Percentiles rank a stretch among this genome's conserved stretches.
These are phyloP conservation scores for Punica granatum DNA, from an alignment of 345 rosid species.

Conservation along the genomic window DNA sequence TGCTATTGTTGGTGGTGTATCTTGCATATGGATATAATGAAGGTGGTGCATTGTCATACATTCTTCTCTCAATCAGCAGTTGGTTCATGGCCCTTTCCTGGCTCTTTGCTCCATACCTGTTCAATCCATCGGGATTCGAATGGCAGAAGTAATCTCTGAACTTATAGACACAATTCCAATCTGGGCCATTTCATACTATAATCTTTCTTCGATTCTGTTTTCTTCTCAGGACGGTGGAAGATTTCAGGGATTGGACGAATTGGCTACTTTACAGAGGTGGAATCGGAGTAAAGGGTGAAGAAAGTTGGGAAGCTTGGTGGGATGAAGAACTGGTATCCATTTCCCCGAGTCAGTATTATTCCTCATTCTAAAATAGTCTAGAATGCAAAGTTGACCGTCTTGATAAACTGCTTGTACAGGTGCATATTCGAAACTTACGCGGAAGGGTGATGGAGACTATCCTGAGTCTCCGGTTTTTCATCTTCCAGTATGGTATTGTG, in stretches of 20 bases:
- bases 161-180: not conserved
- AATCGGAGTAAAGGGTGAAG: constrained; percentile 95
- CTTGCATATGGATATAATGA: constrained; percentile 80
- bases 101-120: constrained; percentile 94
- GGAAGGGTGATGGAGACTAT: constrained; percentile 91
- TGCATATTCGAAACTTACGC: constrained; percentile 69
- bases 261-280: constrained; percentile 99
- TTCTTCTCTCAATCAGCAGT: constrained; percentile 87
- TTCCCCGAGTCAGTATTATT: not conserved
- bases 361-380: not conserved
- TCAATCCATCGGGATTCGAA: constrained; percentile 97
- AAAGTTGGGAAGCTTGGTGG: constrained; percentile 99
- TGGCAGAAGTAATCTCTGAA: constrained; percentile 81
- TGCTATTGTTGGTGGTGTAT: constrained; percentile 66
- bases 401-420: constrained; percentile 33
- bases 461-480: constrained; percentile 74
- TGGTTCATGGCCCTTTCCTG: constrained; percentile 94
- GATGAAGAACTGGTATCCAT: constrained; percentile 83
- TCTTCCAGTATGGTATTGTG: constrained; percentile 90
- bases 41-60: constrained; percentile 67
- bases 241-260: constrained; percentile 97
- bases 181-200: constrained; percentile 3
- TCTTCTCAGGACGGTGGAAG: constrained; percentile 70
- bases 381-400: not conserved
- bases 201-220: constrained; percentile 14